Evolutionary conservation across 306 rosid species (phyloP).

Genomic region (Fragaria vesca): DNA sequence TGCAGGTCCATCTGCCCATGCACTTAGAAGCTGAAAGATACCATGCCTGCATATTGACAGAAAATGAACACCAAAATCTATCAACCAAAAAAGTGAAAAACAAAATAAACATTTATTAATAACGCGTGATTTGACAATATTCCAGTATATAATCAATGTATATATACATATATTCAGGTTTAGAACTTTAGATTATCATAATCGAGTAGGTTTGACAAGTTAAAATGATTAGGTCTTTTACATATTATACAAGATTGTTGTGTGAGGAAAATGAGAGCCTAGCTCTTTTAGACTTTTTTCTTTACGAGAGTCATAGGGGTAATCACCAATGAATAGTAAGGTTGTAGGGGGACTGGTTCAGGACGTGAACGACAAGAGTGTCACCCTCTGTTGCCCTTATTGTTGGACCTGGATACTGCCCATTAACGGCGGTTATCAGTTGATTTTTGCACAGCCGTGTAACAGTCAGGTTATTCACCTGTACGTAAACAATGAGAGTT

Average conservation of each 20-base stretch:
- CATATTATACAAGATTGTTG: neutral
- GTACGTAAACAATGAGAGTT: neutral
- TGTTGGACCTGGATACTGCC: constrained; percentile 48
- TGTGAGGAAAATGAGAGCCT: constrained; percentile 1
- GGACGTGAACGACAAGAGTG: constrained; percentile 45
- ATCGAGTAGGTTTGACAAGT: neutral
- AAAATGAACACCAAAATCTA: neutral
- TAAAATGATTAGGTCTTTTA: neutral
- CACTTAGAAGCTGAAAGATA: constrained; percentile 44
- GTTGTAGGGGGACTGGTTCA: constrained; percentile 49
- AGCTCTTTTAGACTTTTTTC: neutral
- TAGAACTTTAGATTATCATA: neutral
- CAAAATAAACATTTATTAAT: neutral
- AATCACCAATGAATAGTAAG: constrained; percentile 56
- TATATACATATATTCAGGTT: neutral
- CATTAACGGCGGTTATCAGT: constrained; percentile 52
- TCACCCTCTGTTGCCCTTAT: constrained; percentile 46
- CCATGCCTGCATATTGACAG: constrained; percentile 56
- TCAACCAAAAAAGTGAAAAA: neutral
- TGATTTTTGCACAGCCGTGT: constrained; percentile 37
- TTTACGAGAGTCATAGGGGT: neutral
- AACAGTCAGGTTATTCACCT: constrained; percentile 44
- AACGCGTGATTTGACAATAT: neutral
- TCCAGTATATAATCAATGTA: neutral
- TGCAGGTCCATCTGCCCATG: constrained; percentile 78